Conservation (phyloP, 2,329 filamentous ascomycete species). For the Nothophaeocryptopus gaeumannii region DNA sequence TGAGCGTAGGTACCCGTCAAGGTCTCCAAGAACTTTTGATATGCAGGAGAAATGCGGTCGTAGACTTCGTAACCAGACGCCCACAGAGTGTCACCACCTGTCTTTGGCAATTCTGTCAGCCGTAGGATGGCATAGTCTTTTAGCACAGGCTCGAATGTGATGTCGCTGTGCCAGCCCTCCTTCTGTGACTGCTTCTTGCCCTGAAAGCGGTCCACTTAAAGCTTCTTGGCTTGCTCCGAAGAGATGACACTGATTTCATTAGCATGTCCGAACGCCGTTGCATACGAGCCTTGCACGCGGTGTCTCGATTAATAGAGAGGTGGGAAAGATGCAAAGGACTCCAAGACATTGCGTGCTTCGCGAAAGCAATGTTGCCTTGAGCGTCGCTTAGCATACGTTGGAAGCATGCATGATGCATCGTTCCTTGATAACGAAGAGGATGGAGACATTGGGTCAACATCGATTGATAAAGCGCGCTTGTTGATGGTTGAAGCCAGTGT, state of each 20-base stretch:
- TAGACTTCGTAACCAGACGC: conserved; percentile 66
- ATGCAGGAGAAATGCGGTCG: conserved; percentile 57
- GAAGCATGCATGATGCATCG: too few relatives aligned
- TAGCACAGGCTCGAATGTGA: conserved; percentile 62
- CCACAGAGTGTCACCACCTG: conserved; percentile 60
- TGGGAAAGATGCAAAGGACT: too few relatives aligned
- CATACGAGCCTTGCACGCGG: too few relatives aligned
- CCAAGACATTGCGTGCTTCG: too few relatives aligned
- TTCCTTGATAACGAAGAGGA: too few relatives aligned
- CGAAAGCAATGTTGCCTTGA: too few relatives aligned
- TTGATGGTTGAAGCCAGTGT: too few relatives aligned
- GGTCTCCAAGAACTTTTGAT: conserved; percentile 57
- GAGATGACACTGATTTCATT: conserved; percentile 41
- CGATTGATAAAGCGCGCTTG: too few relatives aligned
- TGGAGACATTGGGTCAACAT: too few relatives aligned
- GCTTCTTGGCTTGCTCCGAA: conserved; percentile 35
- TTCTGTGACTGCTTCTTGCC: conserved; percentile 28
- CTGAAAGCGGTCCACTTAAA: conserved; percentile 30
- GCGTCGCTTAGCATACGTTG: too few relatives aligned
- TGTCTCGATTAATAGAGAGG: too few relatives aligned
- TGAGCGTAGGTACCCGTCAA: conserved; percentile 52
- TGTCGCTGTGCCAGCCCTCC: conserved; percentile 54
- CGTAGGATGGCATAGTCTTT: conserved; percentile 62
- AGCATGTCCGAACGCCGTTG: too few relatives aligned
- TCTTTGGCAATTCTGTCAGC: conserved; percentile 54